Base-by-base conservation (phyloP, 2,329 filamentous ascomycete genomes). In the Aspergillus amoenus region DNA sequence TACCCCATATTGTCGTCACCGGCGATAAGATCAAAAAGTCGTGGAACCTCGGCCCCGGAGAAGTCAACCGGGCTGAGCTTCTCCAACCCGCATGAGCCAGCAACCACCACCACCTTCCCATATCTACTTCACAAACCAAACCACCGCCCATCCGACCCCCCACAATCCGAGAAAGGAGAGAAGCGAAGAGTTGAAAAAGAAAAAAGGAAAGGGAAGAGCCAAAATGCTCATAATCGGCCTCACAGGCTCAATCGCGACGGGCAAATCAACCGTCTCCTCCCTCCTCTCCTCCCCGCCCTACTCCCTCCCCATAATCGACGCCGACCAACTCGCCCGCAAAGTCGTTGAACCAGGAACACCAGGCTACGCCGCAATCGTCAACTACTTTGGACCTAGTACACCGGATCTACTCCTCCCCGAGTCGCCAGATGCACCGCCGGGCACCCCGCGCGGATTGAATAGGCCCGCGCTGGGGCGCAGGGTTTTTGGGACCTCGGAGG, bases 211-310 rank as follows among this genome's bases (percentile, higher is more conserved):
- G 41, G 21, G 22, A 15, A 17, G 17, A 39, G 27, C 24, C 53
- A 63, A 57, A 57, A 97, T 97, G 94, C 85, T 97, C 48, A 87
- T 99, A 69, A 92, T 99, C 67, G 94, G 94, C 56, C 86, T 99
- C 24, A 99, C 94, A 8, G 94, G 94, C 72, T 96, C 93, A 60
- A 97, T 99, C 71, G 94, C 94, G 59, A 99, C 94, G 5, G 94
- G 94, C 73, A 99, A 99, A 84, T 96, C 93, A 45, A 99, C 93
- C 64, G 92, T 97, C 55, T 96, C 94, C 27, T 81, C 83, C 40
- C 83, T 96, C 66, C 89, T 99, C 67, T 86, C 89, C 50, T 82
- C 85, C 4, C 81, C 90, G 5, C 94, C 93, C 0, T 90, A 97
- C 80, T 88, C 85, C 59, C 84, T 99, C 60, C 93, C 94, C 68